Conservation (phyloP, 805 yeast genomes). For the fission yeast (Schizosaccharomyces pombe) region DNA sequence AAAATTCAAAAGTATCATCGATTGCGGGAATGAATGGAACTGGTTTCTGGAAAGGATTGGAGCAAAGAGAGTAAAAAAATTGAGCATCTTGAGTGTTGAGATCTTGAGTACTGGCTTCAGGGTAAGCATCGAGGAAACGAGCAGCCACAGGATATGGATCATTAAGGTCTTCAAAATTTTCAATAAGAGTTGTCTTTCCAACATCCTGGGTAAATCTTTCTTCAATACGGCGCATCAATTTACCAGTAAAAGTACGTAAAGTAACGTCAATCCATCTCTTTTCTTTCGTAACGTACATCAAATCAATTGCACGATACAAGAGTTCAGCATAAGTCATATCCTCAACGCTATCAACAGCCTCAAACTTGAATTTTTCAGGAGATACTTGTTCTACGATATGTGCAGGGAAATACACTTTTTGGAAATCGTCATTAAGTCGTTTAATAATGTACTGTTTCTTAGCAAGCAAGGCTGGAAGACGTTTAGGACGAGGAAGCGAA, state of each 20-base stretch:
- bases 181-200: conserved; percentile 37
- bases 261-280: conserved; percentile 71
- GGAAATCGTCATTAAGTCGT: conserved; percentile 79
- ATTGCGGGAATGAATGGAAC: conserved; percentile 92
- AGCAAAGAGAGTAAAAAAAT: conserved; percentile 62
- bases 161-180: conserved; percentile 43
- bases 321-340: conserved; percentile 93
- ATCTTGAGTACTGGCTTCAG: conserved; percentile 56
- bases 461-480: conserved; percentile 49
- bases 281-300: conserved; percentile 62
- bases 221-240: conserved; percentile 77
- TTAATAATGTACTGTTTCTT: conserved; percentile 71
- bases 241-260: conserved; percentile 68
- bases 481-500: conserved; percentile 64
- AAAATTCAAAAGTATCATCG: conserved; percentile 81
- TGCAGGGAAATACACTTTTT: conserved; percentile 91
- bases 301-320: conserved; percentile 63
- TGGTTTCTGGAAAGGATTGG: conserved; percentile 77
- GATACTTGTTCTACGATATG: background rate
- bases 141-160: conserved; percentile 40
- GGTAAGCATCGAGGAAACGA: conserved; percentile 40
- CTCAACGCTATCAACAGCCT: conserved; percentile 50
- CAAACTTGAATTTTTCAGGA: conserved; percentile 11
- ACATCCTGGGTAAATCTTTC: conserved; percentile 58
- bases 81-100: conserved; percentile 90